Evolutionary conservation across 2,329 filamentous ascomycete genomes (phyloP).

Genomic region (Botrytis porri): DNA sequence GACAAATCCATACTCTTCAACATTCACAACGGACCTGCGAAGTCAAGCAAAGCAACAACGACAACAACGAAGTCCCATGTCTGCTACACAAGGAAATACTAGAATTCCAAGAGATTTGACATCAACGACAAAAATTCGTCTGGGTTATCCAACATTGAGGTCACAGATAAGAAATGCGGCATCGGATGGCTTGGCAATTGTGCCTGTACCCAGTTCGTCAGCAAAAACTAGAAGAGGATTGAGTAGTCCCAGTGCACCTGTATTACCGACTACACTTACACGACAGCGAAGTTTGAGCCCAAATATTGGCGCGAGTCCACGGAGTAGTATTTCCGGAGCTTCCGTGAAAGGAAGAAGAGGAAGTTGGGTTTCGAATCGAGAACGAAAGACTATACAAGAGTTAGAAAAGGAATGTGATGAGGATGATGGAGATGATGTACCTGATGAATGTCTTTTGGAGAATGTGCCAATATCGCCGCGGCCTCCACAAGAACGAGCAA

Average conservation of each 20-base stretch:
- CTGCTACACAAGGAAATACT: constrained; percentile 27
- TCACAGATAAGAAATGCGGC: constrained; percentile 32
- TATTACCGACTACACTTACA: constrained; percentile 28
- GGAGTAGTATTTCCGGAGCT: constrained; percentile 31
- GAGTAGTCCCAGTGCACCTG: constrained; percentile 29
- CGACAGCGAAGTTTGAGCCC: constrained; percentile 37
- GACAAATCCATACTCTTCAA: constrained; percentile 33
- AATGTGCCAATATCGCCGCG: constrained; percentile 81
- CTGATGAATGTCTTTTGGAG: constrained; percentile 74
- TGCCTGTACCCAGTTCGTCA: constrained; percentile 29
- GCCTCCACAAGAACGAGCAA: constrained; percentile 54
- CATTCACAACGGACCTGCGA: constrained; percentile 30
- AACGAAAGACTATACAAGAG: constrained; percentile 66
- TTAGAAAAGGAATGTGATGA: constrained; percentile 74
- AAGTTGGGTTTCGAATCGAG: constrained; percentile 67
- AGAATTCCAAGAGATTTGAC: constrained; percentile 36
- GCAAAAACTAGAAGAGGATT: constrained; percentile 27
- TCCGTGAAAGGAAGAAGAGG: constrained; percentile 26
- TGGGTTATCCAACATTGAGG: constrained; percentile 30
- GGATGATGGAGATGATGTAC: constrained; percentile 74
- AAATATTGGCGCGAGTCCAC: constrained; percentile 24
- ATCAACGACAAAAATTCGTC: constrained; percentile 25
- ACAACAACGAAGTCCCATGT: constrained; percentile 30
- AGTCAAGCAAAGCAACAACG: constrained; percentile 27
- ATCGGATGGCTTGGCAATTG: constrained; percentile 34